Evolutionary conservation across 2,329 filamentous ascomycete species (phyloP).

Genomic region (Pseudocercospora fijiensis): DNA sequence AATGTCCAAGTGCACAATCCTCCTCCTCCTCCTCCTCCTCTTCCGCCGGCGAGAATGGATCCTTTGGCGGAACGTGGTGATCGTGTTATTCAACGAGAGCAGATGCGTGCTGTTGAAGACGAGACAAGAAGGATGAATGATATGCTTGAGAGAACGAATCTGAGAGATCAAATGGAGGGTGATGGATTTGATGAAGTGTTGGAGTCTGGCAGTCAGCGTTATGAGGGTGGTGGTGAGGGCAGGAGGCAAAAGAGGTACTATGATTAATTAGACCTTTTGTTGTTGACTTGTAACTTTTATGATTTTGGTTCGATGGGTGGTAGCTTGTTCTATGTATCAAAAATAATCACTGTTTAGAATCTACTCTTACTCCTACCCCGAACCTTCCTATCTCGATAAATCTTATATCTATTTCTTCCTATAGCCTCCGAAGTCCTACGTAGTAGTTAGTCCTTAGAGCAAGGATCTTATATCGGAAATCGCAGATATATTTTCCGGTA

Average conservation of each 20-base stretch:
- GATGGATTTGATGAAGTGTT: neutral
- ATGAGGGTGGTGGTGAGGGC: neutral
- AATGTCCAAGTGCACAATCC: conserved; percentile 11
- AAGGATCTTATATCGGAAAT: too few relatives aligned
- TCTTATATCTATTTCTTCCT: too few relatives aligned
- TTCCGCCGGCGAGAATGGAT: neutral
- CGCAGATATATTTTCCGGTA: too few relatives aligned
- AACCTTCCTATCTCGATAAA: too few relatives aligned
- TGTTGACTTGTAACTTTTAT: neutral
- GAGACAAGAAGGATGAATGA: neutral
- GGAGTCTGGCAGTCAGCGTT: neutral
- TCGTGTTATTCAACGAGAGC: conserved; percentile 11
- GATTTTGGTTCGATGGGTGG: neutral
- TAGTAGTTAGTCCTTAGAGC: too few relatives aligned
- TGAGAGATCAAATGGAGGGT: neutral
- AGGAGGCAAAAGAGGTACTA: neutral
- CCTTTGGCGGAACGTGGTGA: conserved; percentile 15
- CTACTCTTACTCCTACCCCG: too few relatives aligned
- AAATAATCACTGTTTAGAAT: too few relatives aligned
- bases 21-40: too few relatives aligned
- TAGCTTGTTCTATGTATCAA: too few relatives aligned
- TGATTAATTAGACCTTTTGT: neutral
- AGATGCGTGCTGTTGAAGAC: conserved; percentile 7
- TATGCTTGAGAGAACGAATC: neutral
- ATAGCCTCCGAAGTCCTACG: too few relatives aligned